These are phyloP conservation scores for Telopea speciosissima DNA, from an alignment of 177 flowering plant species.

Conservation along the genomic window DNA sequence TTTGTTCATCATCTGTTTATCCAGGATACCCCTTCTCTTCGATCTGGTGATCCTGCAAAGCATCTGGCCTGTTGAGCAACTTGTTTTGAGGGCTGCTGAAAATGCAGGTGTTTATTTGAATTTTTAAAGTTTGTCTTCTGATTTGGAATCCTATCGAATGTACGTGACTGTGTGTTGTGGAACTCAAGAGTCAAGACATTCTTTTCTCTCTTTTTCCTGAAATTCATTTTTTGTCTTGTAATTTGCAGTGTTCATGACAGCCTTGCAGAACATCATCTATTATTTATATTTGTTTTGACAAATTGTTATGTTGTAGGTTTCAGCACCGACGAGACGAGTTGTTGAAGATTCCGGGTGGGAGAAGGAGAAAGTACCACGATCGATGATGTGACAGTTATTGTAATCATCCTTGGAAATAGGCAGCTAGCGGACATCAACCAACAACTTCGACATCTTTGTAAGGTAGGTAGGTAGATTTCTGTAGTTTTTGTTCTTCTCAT, in stretches of 20 bases:
- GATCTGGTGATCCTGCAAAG: constrained; percentile 29
- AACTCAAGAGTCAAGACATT: not conserved
- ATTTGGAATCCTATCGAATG: not conserved
- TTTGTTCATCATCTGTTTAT: constrained; percentile 19
- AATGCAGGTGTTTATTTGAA: constrained; percentile 18
- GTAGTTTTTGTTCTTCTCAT: no score
- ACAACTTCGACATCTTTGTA: constrained; percentile 32
- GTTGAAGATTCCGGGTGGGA: constrained; percentile 32
- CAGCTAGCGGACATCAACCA: constrained; percentile 32
- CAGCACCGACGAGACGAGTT: constrained; percentile 37
- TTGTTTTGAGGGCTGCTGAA: constrained; percentile 28
- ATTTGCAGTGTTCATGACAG: not conserved
- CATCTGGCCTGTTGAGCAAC: constrained; percentile 27
- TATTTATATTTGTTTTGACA: not conserved
- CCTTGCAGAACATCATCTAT: not conserved
- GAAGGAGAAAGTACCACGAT: constrained; percentile 43
- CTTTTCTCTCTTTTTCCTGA: not conserved
- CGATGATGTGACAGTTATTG: constrained; percentile 39
- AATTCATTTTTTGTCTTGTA: not conserved
- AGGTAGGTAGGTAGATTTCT: constrained; percentile 4
- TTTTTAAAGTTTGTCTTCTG: not conserved
- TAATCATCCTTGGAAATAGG: constrained; percentile 32
- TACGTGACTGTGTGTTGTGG: not conserved
- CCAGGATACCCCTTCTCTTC: constrained; percentile 19
- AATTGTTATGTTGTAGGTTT: constrained; percentile 20